Evolutionary conservation across 306 rosid genomes (phyloP).

Genomic region (Sindora glabra): DNA sequence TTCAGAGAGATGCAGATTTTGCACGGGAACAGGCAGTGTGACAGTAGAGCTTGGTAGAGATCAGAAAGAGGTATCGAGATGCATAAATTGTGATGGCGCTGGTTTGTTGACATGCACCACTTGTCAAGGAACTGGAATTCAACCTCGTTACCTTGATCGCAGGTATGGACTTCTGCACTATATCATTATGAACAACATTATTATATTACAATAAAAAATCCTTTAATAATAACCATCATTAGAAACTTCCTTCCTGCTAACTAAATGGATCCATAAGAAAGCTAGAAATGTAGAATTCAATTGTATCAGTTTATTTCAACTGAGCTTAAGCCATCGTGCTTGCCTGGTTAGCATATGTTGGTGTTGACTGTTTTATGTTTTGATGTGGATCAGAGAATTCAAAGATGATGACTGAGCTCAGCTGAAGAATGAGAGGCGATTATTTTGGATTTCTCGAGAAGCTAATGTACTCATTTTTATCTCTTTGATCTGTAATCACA

Average conservation of each 20-base stretch:
- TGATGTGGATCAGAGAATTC: slow-evolving; percentile 64
- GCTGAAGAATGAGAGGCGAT: slow-evolving; percentile 7
- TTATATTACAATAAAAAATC: too few relatives aligned
- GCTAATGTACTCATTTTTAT: slow-evolving; percentile 25
- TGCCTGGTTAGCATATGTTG: not conserved
- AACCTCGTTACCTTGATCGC: slow-evolving; percentile 97
- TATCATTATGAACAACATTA: too few relatives aligned
- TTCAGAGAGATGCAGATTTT: slow-evolving; percentile 89
- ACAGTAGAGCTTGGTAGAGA: slow-evolving; percentile 76
- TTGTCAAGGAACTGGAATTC: slow-evolving; percentile 94
- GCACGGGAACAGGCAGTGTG: slow-evolving; percentile 64
- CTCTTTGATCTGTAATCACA: slow-evolving; percentile 19
- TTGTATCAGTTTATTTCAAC: not conserved
- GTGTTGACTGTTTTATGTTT: not conserved
- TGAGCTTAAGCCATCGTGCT: not conserved
- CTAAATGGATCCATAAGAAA: not conserved
- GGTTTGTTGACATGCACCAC: slow-evolving; percentile 92
- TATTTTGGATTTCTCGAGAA: slow-evolving; percentile 22
- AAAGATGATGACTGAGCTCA: slow-evolving; percentile 76
- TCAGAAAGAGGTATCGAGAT: slow-evolving; percentile 73
- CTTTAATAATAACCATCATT: too few relatives aligned
- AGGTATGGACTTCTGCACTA: slow-evolving; percentile 40
- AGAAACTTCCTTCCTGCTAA: not conserved
- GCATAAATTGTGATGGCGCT: slow-evolving; percentile 83
- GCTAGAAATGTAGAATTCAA: not conserved